A percentile compares a stretch with the other conserved stretches of the same genome.
phyloP scores from a whole-genome alignment of 192 early-diverging fungal genomes.

The Phlyctochytrium arcticum region DNA sequence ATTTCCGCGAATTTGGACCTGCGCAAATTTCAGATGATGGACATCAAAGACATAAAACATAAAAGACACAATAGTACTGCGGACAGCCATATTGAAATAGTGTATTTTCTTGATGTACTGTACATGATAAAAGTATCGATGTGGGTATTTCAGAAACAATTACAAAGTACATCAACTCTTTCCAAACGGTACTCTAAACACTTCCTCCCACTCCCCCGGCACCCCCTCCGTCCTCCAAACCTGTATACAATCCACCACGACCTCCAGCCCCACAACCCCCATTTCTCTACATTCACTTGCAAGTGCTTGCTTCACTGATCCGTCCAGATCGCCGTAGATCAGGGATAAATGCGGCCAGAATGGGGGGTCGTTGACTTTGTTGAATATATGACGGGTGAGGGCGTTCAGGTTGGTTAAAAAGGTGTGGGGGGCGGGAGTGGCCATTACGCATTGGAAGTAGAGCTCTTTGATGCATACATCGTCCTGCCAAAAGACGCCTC shows the following conservation, averaged over 20 bases:
- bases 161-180: no score
- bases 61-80: no score
- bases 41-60: no score
- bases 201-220: conserved; percentile 9
- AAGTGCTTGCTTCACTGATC: conserved; percentile 3
- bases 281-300: conserved; percentile 6
- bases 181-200: no score
- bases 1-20: no score
- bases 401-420: conserved; percentile 18
- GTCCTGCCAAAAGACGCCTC: background rate
- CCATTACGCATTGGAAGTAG: conserved; percentile 38
- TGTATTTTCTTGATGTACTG: no score
- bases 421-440: conserved; percentile 13
- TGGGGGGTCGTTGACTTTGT: background rate
- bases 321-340: conserved; percentile 29
- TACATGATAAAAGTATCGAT: no score
- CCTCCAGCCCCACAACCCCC: conserved; percentile 1
- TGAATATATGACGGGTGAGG: background rate
- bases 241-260: conserved; percentile 4
- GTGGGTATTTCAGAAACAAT: no score
- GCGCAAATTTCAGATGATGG: no score
- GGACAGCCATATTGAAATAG: no score
- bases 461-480: conserved; percentile 23
- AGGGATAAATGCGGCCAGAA: conserved; percentile 37
- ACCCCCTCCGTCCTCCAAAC: conserved; percentile 3